Conservation (phyloP, 208 protist genomes). For the Leishmania major region DNA sequence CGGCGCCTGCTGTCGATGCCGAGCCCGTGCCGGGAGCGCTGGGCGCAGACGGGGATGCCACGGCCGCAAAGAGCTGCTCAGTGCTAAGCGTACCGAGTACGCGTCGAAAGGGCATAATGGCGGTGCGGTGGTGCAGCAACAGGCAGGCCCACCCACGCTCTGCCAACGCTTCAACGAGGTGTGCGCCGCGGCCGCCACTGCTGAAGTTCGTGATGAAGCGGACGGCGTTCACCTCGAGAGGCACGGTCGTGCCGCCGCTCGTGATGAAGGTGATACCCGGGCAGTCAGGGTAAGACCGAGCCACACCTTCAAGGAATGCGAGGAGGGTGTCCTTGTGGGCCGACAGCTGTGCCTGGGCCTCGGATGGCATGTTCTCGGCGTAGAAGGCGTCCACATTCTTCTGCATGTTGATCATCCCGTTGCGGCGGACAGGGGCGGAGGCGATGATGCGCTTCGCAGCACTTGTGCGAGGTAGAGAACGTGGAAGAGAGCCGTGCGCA, state of each 20-base stretch:
- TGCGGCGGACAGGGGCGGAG: neutral
- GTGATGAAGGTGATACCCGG: constrained; percentile 77
- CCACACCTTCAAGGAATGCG: constrained; percentile 37
- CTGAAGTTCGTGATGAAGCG: constrained; percentile 89
- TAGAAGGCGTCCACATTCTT: constrained; percentile 48
- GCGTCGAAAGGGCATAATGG: constrained; percentile 64
- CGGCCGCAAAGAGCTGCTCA: constrained; percentile 46
- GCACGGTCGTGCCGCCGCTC: constrained; percentile 77
- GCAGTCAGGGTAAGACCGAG: constrained; percentile 19
- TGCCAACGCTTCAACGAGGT: constrained; percentile 60
- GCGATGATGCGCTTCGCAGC: neutral
- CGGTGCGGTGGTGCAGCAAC: constrained; percentile 60
- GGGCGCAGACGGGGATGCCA: constrained; percentile 2
- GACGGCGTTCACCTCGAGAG: constrained; percentile 84
- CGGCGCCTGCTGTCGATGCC: neutral
- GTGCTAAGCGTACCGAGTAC: constrained; percentile 50
- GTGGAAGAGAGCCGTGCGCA: neutral
- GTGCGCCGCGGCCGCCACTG: constrained; percentile 76
- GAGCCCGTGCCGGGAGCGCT: neutral
- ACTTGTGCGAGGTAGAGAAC: neutral
- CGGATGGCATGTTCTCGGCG: constrained; percentile 51
- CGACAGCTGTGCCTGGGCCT: constrained; percentile 29
- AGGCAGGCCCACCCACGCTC: constrained; percentile 75
- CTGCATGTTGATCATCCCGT: constrained; percentile 18
- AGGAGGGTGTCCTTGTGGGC: constrained; percentile 28